These are phyloP conservation scores for Primulina tabacum DNA, from an alignment of 257 asterid species.

Conservation along the genomic window DNA sequence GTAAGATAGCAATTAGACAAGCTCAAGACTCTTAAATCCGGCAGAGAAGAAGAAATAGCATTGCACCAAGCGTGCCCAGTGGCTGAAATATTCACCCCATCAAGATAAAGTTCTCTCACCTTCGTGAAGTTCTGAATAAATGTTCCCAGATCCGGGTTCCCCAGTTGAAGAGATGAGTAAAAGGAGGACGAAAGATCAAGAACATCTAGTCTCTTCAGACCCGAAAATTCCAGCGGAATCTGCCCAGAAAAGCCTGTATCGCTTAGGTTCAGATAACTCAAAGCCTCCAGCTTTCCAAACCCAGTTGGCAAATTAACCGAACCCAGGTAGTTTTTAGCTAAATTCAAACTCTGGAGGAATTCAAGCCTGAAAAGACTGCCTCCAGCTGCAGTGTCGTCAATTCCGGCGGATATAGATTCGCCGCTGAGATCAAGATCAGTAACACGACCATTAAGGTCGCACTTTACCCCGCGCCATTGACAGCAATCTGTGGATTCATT, in stretches of 20 bases:
- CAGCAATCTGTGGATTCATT: conserved; percentile 44
- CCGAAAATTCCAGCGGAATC: conserved; percentile 35
- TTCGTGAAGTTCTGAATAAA: conserved; percentile 29
- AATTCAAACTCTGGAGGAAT: conserved; percentile 35
- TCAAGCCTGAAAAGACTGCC: conserved; percentile 36
- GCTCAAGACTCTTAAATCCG: conserved; percentile 44
- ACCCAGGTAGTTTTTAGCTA: conserved; percentile 33
- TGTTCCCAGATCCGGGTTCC: conserved; percentile 32
- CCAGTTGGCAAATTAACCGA: conserved; percentile 29
- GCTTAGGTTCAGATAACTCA: conserved; percentile 44
- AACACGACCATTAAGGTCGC: conserved; percentile 40
- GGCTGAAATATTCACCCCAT: conserved; percentile 43
- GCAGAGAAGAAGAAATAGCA: conserved; percentile 40
- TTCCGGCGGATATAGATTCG: conserved; percentile 42
- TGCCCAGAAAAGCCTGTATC: conserved; percentile 38
- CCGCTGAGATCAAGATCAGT: conserved; percentile 44
- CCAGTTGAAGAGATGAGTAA: conserved; percentile 25
- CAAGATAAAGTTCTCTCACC: conserved; percentile 47
- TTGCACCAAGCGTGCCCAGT: conserved; percentile 37
- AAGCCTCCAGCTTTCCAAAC: conserved; percentile 32
- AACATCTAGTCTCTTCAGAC: conserved; percentile 34
- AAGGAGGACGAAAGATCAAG: conserved; percentile 37
- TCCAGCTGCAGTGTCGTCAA: conserved; percentile 7
- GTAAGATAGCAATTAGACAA: conserved; percentile 31
- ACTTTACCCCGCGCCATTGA: conserved; percentile 49